phyloP scores from a whole-genome alignment of 2,329 filamentous ascomycete genomes.

The Dactylellina parvicollis region DNA sequence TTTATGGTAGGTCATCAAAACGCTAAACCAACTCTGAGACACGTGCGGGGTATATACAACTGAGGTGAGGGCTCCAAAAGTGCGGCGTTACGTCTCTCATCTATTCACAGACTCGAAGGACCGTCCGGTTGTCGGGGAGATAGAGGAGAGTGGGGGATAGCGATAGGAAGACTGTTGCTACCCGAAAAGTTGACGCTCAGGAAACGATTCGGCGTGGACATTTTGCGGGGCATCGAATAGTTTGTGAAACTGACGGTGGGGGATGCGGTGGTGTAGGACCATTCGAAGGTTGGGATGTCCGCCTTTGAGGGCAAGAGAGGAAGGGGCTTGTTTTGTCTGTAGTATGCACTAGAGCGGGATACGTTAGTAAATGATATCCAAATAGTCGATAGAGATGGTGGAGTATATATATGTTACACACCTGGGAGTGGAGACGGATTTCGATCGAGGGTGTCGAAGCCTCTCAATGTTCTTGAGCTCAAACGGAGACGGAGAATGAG shows the following conservation, averaged over 20 bases:
- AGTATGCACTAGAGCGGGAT: slow-evolving; percentile 22
- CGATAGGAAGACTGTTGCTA: slow-evolving; percentile 12
- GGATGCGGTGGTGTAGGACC: slow-evolving; percentile 22
- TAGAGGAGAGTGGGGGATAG: slow-evolving; percentile 28
- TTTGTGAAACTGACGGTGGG: slow-evolving; percentile 26
- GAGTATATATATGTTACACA: neutral
- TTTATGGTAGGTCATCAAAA: slow-evolving; percentile 25
- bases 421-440: slow-evolving; percentile 39
- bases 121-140: slow-evolving; percentile 30
- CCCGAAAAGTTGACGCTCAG: slow-evolving; percentile 35
- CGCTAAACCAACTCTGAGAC: slow-evolving; percentile 28
- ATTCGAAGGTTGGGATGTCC: slow-evolving; percentile 26
- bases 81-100: neutral
- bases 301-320: slow-evolving; percentile 23
- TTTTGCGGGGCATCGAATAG: slow-evolving; percentile 48
- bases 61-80: neutral
- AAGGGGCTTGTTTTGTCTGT: slow-evolving; percentile 41
- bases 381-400: neutral
- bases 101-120: slow-evolving; percentile 31
- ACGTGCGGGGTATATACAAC: neutral
- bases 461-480: slow-evolving; percentile 42
- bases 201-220: slow-evolving; percentile 43
- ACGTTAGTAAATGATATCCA: neutral
- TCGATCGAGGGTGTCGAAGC: slow-evolving; percentile 43
- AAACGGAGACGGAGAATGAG: slow-evolving; percentile 14